Evolutionary conservation across 2,329 filamentous ascomycete species (phyloP).

Genomic region (Phaeosphaeria sp.): DNA sequence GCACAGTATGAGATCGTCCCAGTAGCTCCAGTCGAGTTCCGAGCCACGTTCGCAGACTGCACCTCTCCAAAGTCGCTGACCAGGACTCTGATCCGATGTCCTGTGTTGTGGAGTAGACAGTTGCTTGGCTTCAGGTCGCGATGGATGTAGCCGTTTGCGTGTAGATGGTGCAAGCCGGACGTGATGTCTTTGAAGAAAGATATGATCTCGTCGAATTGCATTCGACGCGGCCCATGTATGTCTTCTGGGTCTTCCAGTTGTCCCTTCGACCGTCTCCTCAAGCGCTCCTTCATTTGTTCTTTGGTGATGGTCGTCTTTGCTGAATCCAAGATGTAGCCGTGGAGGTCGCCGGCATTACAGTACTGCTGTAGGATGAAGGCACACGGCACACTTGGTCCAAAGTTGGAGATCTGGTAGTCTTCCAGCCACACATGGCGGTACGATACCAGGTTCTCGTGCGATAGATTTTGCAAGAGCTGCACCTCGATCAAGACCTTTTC

Average conservation of each 20-base stretch:
- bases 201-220: conserved; percentile 91
- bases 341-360: conserved; percentile 91
- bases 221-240: conserved; percentile 59
- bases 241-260: conserved; percentile 69
- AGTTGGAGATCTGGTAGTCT: conserved; percentile 79
- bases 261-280: conserved; percentile 82
- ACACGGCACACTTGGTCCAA: conserved; percentile 90
- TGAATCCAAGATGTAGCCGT: conserved; percentile 82
- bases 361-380: conserved; percentile 98
- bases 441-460: conserved; percentile 92
- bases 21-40: conserved; percentile 91
- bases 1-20: conserved; percentile 98
- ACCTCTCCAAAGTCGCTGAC: conserved; percentile 99
- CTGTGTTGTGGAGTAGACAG: conserved; percentile 83
- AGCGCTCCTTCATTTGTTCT: conserved; percentile 86
- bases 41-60: conserved; percentile 78
- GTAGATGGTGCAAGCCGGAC: conserved; percentile 86
- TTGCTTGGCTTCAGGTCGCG: conserved; percentile 96
- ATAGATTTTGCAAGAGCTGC: conserved; percentile 87
- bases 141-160: conserved; percentile 92
- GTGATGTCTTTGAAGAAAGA: conserved; percentile 96
- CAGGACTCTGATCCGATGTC: conserved; percentile 75
- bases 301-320: conserved; percentile 69
- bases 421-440: conserved; percentile 98
- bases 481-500: conserved; percentile 95